These are phyloP conservation scores for Cryptosporidium canis DNA, from an alignment of 169 alveolate genomes.

Conservation along the genomic window DNA sequence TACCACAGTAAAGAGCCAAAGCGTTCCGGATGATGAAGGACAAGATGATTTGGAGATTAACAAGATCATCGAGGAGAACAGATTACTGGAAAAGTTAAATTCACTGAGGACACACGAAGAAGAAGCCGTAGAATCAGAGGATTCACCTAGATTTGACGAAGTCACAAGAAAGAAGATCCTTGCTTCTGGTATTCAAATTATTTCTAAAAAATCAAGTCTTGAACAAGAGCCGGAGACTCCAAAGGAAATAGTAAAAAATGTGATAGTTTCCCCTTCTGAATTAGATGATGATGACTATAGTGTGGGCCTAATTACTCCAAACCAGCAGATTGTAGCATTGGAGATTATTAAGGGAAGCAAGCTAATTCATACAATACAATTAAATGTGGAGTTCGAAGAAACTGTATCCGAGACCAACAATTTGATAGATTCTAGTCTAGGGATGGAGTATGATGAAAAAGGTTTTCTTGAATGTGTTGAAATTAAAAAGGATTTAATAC, in stretches of 20 bases:
- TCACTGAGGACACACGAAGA: conserved; percentile 18
- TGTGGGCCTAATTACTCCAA: neutral
- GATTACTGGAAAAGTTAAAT: conserved; percentile 14
- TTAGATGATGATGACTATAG: neutral
- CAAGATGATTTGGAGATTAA: conserved; percentile 17
- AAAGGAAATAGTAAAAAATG: neutral
- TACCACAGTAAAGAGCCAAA: neutral
- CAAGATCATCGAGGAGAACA: conserved; percentile 37
- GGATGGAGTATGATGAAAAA: conserved; percentile 2
- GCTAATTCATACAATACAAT: conserved; percentile 8
- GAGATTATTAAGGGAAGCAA: conserved; percentile 1
- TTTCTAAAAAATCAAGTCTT: neutral
- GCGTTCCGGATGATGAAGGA: neutral
- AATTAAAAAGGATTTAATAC: conserved; percentile 13
- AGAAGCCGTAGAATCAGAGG: neutral
- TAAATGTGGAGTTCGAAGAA: neutral
- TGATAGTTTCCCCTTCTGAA: neutral
- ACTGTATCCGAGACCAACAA: neutral
- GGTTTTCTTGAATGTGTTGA: conserved; percentile 5
- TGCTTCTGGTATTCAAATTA: conserved; percentile 23
- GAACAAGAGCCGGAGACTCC: neutral
- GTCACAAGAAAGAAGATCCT: neutral
- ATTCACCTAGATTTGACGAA: conserved; percentile 1
- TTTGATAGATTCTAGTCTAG: conserved; percentile 1
- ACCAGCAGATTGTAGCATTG: conserved; percentile 37